phyloP scores from a whole-genome alignment of 345 rosid genomes.

The Brassica cretica region DNA sequence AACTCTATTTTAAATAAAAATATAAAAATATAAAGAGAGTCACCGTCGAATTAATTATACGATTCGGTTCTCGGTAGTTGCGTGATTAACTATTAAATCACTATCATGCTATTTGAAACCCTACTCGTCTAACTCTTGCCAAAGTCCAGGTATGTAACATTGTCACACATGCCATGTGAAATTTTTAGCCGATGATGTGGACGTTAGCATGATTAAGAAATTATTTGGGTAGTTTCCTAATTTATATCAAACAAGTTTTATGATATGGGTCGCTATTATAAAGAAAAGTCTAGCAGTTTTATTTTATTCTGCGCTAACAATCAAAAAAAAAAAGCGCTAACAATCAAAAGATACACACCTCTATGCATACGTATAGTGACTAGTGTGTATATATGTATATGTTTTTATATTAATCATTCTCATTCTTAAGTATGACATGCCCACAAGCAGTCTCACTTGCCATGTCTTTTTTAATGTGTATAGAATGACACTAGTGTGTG shows the following conservation, averaged over 20 bases:
- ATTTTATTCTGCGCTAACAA: slow-evolving; percentile 15
- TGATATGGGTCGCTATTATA: slow-evolving; percentile 16
- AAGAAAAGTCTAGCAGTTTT: slow-evolving; percentile 24
- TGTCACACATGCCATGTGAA: slow-evolving; percentile 38
- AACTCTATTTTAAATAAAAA: neutral
- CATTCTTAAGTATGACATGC: slow-evolving; percentile 21
- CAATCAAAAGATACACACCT: neutral
- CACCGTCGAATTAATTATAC: slow-evolving; percentile 35
- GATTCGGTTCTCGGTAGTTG: neutral
- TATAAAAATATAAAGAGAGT: neutral
- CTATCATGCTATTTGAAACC: slow-evolving; percentile 26
- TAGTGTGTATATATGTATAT: slow-evolving; percentile 4
- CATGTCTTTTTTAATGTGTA: slow-evolving; percentile 26
- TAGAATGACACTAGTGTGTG: neutral
- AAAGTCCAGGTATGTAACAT: slow-evolving; percentile 30
- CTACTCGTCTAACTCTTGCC: slow-evolving; percentile 34
- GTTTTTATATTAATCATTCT: slow-evolving; percentile 22
- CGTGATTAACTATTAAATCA: slow-evolving; percentile 8
- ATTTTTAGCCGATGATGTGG: slow-evolving; percentile 34
- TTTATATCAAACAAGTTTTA: slow-evolving; percentile 24
- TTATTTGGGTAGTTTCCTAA: slow-evolving; percentile 25
- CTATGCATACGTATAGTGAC: neutral
- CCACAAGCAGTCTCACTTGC: slow-evolving; percentile 39
- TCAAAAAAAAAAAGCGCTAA: neutral
- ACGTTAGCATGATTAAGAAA: slow-evolving; percentile 23